Evolutionary conservation across 2,329 filamentous ascomycete genomes (phyloP), one percentile per base, ranked within the genome.

Genomic region (Colletotrichum melonis): DNA sequence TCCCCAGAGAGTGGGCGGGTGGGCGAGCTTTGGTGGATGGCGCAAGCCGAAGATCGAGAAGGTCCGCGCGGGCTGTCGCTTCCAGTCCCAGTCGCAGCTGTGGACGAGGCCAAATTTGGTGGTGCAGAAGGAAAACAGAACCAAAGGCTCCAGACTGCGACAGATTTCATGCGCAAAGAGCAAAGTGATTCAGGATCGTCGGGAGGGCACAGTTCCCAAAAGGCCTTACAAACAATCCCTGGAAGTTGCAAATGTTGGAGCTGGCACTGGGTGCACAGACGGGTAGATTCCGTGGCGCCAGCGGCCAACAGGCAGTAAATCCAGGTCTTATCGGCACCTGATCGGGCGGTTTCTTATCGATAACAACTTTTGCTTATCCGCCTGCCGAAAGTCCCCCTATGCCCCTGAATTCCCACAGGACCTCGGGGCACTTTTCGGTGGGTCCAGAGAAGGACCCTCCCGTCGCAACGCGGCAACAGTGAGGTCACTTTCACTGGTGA

Each of bases 311-410:
- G 30, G 58, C 52, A 63, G 55, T 63, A 60, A 69, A 65, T 64
- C 26, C 49, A 68, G 24, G 24, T 30, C 64, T 68, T 74, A 69
- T 69, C 70, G 70, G 73, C 70, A 75, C 73, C 70, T 75, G 73
- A 75, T 70, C 70, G 62, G 69, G 58, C 14, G 9, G 9, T 4
- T 11, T 54, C 30, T 73, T 73, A 73, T 73, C 70, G 70, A 73
- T 70, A 73, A 73, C 49, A 30, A 5, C 42, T 49, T 49, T 49
- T 49, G 42, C 38, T 64, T 56, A 72, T 72, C 63, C 54, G 52
- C 57, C 19, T 52, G 28, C 69, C 32, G 52, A 58, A 22, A 26
- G 8, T n/a, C 19, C 28, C 55, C 14, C 54, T 49, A 49, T 49
- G 42, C 42, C 42, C 42, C 42, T 49, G 42, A 49, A 49, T 49